Evolutionary conservation across 768 basidiomycete genomes (phyloP), one percentile per base, ranked within the genome.

Genomic region (Amanita molliuscula): DNA sequence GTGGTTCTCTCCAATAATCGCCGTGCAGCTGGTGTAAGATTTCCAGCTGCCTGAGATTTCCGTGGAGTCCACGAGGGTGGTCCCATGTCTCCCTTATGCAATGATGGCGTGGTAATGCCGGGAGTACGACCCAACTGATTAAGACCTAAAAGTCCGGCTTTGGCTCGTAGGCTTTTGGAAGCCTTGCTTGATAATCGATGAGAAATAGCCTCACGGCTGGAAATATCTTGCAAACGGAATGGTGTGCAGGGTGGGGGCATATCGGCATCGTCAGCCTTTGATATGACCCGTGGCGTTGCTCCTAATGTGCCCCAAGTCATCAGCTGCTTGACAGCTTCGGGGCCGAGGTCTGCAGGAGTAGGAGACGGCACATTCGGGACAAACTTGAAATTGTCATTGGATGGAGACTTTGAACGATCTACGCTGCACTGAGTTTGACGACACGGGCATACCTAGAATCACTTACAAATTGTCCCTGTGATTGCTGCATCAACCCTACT

Each of bases 221-320:
- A 78, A 0, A 86, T 84, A 20, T 79, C 79, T 1, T 82, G 75
- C 50, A 99, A 77, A 33, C 77, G 81, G 67, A 97, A 99, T 3
- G 86, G 81, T 8, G 82, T 82, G 43, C 66, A 73, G 4, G 77
- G 71, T 13, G 70, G 65, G 6, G 65, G 67, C 59, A 67, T 56
- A 61, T 75, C 74, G 2, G 67, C 68, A 56, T 85, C 77, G 31
- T 81, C 76, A 8, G 74, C 67, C 57, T 76, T 71, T 9, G 81
- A 80, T 55, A 98, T 76, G 4, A 96, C 76, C 47, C 95, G 83
- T 3, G 96, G 96, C 7, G 96, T 98, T 13, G 88, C 84, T 55
- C 84, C 81, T 20, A 98, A 73, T 10, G 91, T 93, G 1, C 96
- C 96, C 92, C 91, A 94, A 10, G 96, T 99, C 86, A 98, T 92